Base-by-base conservation (phyloP, 1,139 yeast species). In the Protomyces inundatus region DNA sequence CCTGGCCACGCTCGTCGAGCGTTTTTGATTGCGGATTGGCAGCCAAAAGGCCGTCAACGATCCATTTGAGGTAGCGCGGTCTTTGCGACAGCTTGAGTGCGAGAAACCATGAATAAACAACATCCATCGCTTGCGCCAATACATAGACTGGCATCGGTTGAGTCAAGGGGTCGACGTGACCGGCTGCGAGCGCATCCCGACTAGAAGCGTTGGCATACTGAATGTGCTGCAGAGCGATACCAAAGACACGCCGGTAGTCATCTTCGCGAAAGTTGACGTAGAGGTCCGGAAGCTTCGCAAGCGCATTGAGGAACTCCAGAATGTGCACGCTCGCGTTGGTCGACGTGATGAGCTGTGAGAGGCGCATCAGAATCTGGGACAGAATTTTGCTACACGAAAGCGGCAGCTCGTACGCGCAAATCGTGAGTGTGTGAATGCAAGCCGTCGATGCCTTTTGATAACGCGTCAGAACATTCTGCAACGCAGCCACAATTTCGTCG, bases 341-440 rank as follows among this genome's bases (percentile, higher is more conserved):
- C 69, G 84, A 84, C 0, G 96, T 85, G 52, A 89, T 83, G 70
- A 88, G 81, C 1, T 89, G 85, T 71, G 89, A 96, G 54, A 90
- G 76, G 63, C 83, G 83, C 12, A 86, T 82, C 67, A 90, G 77
- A 9, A 89, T 84, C 23, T 82, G 84, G 4, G 87, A 80, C 58
- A 90, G 73, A 69, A 78, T 86, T 70, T 86, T 86, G 73, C 87
- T 87, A 64, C 89, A 80, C 0, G 95, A 85, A 16, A 81, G 73
- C 0, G 96, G 95, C 56, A 87, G 79, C 71, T 88, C 96, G 72
- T 87, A 88, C 73, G 95, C 88, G 68, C 95, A 87, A 0, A 88
- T 81, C 0, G 88, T 84, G 66, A 90, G 77, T 36, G 87, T 85
- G 70, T 89, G 90, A 57, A 90, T 82, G 70, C 90, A 84, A 6